Base-by-base conservation (phyloP, 441 rosid genomes). In the Populus hybrid region DNA sequence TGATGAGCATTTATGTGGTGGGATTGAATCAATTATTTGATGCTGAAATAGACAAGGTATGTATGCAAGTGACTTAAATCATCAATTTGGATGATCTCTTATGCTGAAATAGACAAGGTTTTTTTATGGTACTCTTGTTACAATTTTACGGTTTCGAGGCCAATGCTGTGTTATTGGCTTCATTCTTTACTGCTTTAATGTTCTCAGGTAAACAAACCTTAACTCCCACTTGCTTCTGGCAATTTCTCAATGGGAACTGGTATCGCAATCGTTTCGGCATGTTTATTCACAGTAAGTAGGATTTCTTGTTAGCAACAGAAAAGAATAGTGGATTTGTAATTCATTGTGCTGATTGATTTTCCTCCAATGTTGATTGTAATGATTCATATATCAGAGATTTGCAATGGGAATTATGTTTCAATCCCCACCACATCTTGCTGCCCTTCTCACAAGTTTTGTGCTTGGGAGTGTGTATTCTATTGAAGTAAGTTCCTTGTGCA, bases 221-320 rank as follows among this genome's bases (percentile, higher is more conserved):
- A 80, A 69, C 86, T 85, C 33, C 88, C 88, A 16, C 71, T 83
- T 0, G 88, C 86, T 40, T 78, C 86, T 1, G 86, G 88, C 5
- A 69, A 76, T 11, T 81, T 79, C 56, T 78, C 88, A 18, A 72
- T 74, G 75, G 40, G 28, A 78, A 81, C 86, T 56, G 86, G 84
- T 24, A 26, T 24, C 0, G 35, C 69, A 40, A 85, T 85, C 45
- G 84, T 83, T 35, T 74, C n/a, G 7, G 61, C 79, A 33, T 78
- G 72, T 78, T 33, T 81, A 14, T 31, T 72, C 9, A 65, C 81
- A 80, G 88, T 79, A 74, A 72, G 78, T 33, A 59, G 6, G 35
- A 31, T 7, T 20, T 7, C n/a, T 36, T 8, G 26, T 3, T 21
- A 7, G 64, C 64, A 7, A 21, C 64, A n/a, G 24, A 59, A 21